Evolutionary conservation across 495 filamentous ascomycete species (phyloP), one percentile per base, ranked within the genome.

Genomic region (Aspergillus egyptiacus): DNA sequence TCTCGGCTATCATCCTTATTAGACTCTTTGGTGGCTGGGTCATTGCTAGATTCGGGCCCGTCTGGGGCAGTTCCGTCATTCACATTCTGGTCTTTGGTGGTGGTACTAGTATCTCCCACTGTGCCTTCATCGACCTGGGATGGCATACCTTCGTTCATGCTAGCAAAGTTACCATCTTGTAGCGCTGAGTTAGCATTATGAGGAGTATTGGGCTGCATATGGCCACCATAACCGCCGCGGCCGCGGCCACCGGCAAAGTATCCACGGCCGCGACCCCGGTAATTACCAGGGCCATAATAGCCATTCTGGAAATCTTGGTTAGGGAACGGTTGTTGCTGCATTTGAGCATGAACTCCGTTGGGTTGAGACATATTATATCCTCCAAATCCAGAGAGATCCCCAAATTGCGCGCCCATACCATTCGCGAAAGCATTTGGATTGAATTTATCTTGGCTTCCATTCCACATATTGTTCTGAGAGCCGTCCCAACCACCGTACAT

Each of bases 381-480:
- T 74, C 71, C 78, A 78, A 74, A 91, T 66, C 86, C 86, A 79
- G 83, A 73, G 83, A 83, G 82, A 68, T 81, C 76, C 72, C 86
- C 85, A 84, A 82, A 91, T 67, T 86, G 83, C 84, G 81, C 78
- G 72, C 84, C 81, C 76, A 84, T 87, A 76, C 83, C 79, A 87
- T 83, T 86, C 83, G 82, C 78, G 68, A 75, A 78, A 65, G 76
- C 71, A 78, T 76, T 80, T 77, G 77, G 72, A 80, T 80, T 79
- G 76, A 74, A 77, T 69, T 78, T 79, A 77, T 77, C 69, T 75
- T 74, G 73, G 65, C 68, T 81, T 81, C 81, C 80, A 81, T 88
- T 88, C 84, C 83, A 85, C 71, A 76, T 74, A 72, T 72, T 75
- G 73, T 74, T 76, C 56, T 71, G 71, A 46, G 65, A 67, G 60